Evolutionary conservation across 495 filamentous ascomycete genomes (phyloP).

Genomic region (Darksidea phi): DNA sequence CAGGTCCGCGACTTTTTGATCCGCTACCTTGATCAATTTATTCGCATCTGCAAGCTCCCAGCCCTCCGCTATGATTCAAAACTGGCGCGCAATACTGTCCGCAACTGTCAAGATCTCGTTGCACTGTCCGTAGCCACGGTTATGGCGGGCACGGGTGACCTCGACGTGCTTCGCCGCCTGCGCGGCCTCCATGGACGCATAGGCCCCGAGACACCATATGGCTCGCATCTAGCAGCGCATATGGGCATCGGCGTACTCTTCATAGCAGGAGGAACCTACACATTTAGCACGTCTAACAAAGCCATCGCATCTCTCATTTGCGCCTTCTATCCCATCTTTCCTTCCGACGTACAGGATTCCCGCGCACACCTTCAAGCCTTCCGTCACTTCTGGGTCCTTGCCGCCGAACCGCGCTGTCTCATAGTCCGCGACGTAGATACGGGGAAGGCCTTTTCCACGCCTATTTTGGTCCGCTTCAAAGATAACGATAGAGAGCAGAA

Average conservation of each 20-base stretch:
- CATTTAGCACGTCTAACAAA: constrained; percentile 84
- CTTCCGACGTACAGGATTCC: constrained; percentile 84
- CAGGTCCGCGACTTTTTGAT: constrained; percentile 76
- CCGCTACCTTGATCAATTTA: constrained; percentile 82
- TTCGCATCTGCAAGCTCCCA: constrained; percentile 68
- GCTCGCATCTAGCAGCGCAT: constrained; percentile 89
- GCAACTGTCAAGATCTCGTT: constrained; percentile 85
- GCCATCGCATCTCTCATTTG: constrained; percentile 83
- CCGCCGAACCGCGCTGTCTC: constrained; percentile 84
- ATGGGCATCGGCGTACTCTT: constrained; percentile 90
- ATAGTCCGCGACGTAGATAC: constrained; percentile 82
- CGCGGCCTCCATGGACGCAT: constrained; percentile 85
- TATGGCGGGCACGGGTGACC: constrained; percentile 93
- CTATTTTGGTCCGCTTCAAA: constrained; percentile 59
- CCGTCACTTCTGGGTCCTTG: constrained; percentile 95
- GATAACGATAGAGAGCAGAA: constrained; percentile 44
- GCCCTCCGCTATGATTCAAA: constrained; percentile 74
- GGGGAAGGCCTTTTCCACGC: constrained; percentile 70
- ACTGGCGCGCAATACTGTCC: constrained; percentile 73
- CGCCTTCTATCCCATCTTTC: constrained; percentile 92
- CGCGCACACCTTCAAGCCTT: constrained; percentile 94
- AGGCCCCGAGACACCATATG: constrained; percentile 80
- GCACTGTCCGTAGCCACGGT: constrained; percentile 79
- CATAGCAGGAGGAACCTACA: constrained; percentile 85
- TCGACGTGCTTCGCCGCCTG: constrained; percentile 83